Evolutionary conservation across 1,284 basidiomycete genomes (phyloP), one percentile per base, ranked within the genome.

Genomic region (Peniophora sp.): DNA sequence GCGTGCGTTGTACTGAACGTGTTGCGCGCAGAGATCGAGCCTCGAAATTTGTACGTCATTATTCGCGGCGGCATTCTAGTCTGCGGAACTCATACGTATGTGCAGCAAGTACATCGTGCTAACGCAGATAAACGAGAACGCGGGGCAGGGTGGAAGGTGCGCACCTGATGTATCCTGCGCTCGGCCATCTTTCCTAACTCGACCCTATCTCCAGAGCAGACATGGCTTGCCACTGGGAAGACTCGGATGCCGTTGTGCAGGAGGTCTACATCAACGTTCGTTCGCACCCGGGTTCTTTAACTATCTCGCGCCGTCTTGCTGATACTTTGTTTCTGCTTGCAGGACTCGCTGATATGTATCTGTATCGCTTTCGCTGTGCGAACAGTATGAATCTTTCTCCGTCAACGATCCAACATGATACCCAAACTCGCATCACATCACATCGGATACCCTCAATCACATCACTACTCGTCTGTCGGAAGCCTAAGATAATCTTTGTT

Each of bases 101-200:
- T 58, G 48, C 57, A 90, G 87, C 62, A 91, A 91, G 72, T 91
- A 88, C 62, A 79, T 90, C 52, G 88, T 91, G 43, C 70, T 89
- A 50, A 88, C 87, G 39, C 87, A 89, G 61, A 83, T 89, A 55
- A 86, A 81, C 63, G 85, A 89, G 71, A 90, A 90, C 60, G 68
- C 79, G 52, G 85, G 85, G 3, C 88, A 91, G 65, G 88, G 86
- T 51, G 85, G 85, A 60, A 78, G 87, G 87, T 89, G 59, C 64
- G 78, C 59, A 39, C 47, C 50, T 45, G 57, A 34, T 45, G 50
- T 41, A 41, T 41, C 38, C 19, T 54, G 50, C 38, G 22, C 25
- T 38, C 45, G 49, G n/a, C 22, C 22, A 51, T 19, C 20, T 22
- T 16, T 14, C 25, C 36, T 17, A 8, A 1, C 3, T 32, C 27